Conservation (phyloP, 148 eudicot genomes). For the Camellia granthamiana region DNA sequence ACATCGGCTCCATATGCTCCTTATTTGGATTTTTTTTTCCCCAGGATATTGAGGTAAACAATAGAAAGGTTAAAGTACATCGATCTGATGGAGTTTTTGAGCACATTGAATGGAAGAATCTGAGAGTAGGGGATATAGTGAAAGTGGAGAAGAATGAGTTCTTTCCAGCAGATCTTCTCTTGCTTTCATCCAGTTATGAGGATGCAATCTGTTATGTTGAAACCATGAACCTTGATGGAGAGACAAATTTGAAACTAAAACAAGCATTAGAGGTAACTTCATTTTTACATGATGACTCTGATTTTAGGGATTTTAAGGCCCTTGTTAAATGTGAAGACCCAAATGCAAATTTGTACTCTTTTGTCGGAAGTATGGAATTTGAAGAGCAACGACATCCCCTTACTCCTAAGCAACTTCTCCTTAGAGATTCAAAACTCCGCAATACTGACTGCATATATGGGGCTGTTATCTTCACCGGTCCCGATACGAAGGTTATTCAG, state of each 20-base stretch:
- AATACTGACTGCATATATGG: conserved; percentile 87
- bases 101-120: conserved; percentile 59
- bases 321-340: conserved; percentile 90
- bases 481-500: conserved; percentile 91
- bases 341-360: conserved; percentile 80
- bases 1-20: conserved; percentile 2
- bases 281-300: conserved; percentile 48
- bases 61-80: conserved; percentile 72
- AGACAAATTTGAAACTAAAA: conserved; percentile 89
- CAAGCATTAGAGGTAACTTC: conserved; percentile 80
- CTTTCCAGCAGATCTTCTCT: conserved; percentile 88
- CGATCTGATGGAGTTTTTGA: conserved; percentile 59
- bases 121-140: conserved; percentile 84
- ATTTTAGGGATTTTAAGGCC: conserved; percentile 60
- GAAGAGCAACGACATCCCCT: conserved; percentile 65
- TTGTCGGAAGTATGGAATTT: conserved; percentile 80
- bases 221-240: conserved; percentile 98
- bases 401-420: conserved; percentile 78
- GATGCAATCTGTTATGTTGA: conserved; percentile 91
- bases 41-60: conserved; percentile 86
- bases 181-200: conserved; percentile 88
- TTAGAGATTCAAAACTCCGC: conserved; percentile 82
- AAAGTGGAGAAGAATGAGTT: conserved; percentile 86
- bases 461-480: conserved; percentile 86
- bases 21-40: conserved; percentile 10